A percentile compares a stretch with the other conserved stretches of the same genome.
These are phyloP conservation scores for Umbelopsis isabellina DNA, from an alignment of 192 early-diverging fungal genomes.

Conservation along the genomic window DNA sequence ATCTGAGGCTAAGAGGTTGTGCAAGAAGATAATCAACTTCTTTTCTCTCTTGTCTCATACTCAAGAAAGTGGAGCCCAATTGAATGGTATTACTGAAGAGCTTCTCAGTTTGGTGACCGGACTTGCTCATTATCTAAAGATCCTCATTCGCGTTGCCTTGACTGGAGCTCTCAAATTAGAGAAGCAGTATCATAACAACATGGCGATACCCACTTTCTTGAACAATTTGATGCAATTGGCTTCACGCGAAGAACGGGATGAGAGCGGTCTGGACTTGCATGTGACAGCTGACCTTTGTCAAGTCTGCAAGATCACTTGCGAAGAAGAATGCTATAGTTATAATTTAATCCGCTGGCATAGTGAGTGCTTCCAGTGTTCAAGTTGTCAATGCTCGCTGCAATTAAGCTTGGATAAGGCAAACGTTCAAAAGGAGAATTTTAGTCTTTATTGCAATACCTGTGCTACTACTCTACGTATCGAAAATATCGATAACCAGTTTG, in stretches of 20 bases:
- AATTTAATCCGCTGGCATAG: slow-evolving; percentile 75
- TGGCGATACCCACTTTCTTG: slow-evolving; percentile 69
- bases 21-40: slow-evolving; percentile 91
- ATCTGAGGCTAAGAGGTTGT: slow-evolving; percentile 90
- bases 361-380: slow-evolving; percentile 77
- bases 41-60: slow-evolving; percentile 90
- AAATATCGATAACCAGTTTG: slow-evolving; percentile 50
- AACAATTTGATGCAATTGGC: slow-evolving; percentile 71
- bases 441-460: slow-evolving; percentile 39
- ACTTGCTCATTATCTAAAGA: slow-evolving; percentile 91
- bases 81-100: slow-evolving; percentile 79
- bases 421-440: slow-evolving; percentile 11
- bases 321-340: slow-evolving; percentile 83
- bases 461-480: slow-evolving; percentile 16
- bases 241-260: slow-evolving; percentile 17
- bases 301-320: slow-evolving; percentile 72
- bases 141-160: slow-evolving; percentile 87
- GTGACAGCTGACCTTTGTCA: slow-evolving; percentile 83
- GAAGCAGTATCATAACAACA: slow-evolving; percentile 16
- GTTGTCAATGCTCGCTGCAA: slow-evolving; percentile 49
- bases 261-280: slow-evolving; percentile 51
- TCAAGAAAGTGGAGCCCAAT: slow-evolving; percentile 58
- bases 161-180: slow-evolving; percentile 84
- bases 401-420: slow-evolving; percentile 22
- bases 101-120: slow-evolving; percentile 87